phyloP scores from a whole-genome alignment of 352 stramenopile genomes.

The Phytophthora ramorum region DNA sequence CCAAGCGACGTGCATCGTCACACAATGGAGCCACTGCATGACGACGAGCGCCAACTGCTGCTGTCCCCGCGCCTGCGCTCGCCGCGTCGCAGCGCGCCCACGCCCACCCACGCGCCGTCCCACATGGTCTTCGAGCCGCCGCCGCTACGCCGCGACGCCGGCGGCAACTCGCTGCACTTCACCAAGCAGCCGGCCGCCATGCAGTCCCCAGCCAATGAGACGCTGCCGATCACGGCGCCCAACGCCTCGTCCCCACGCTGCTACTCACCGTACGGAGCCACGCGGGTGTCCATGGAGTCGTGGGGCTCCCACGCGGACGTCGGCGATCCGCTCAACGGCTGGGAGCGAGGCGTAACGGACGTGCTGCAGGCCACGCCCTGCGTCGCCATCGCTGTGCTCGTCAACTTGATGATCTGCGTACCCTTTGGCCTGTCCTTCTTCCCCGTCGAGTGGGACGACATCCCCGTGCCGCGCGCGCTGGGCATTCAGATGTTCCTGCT shows the following conservation, averaged over 20 bases:
- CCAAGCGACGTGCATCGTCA: neutral
- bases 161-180: constrained; percentile 60
- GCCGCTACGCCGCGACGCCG: constrained; percentile 65
- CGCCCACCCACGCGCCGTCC: constrained; percentile 17
- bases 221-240: constrained; percentile 20
- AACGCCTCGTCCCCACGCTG: constrained; percentile 22
- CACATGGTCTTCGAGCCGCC: constrained; percentile 77
- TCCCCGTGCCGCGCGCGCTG: constrained; percentile 75
- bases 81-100: constrained; percentile 16
- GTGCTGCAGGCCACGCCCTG: constrained; percentile 53
- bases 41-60: constrained; percentile 29
- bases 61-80: constrained; percentile 22
- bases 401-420: constrained; percentile 91
- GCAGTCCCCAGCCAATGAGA: constrained; percentile 26
- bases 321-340: constrained; percentile 29
- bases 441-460: constrained; percentile 77
- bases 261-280: constrained; percentile 29
- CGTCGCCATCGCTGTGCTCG: constrained; percentile 73
- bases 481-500: constrained; percentile 88
- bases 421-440: constrained; percentile 89
- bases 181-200: constrained; percentile 13
- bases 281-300: constrained; percentile 20
- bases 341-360: constrained; percentile 36
- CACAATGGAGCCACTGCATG: constrained; percentile 35
- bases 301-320: constrained; percentile 21